Conservation (phyloP, 495 filamentous ascomycete genomes). For the Bombardia bombarda region DNA sequence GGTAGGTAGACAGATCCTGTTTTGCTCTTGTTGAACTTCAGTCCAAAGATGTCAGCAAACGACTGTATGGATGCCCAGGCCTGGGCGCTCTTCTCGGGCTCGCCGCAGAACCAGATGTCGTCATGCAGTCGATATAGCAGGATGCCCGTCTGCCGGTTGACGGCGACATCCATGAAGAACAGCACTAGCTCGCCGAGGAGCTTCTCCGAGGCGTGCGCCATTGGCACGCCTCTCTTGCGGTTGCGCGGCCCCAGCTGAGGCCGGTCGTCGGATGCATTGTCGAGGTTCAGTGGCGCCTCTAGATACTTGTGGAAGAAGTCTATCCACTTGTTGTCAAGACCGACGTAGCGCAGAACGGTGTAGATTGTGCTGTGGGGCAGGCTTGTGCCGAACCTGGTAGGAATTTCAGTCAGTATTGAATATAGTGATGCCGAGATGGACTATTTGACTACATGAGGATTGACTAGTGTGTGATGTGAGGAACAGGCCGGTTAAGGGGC, state of each 20-base stretch:
- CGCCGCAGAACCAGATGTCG: constrained; percentile 64
- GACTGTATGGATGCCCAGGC: constrained; percentile 53
- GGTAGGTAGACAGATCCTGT: constrained; percentile 50
- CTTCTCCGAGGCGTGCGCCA: constrained; percentile 54
- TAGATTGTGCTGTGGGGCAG: constrained; percentile 54
- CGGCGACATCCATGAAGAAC: constrained; percentile 58
- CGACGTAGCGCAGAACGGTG: constrained; percentile 52
- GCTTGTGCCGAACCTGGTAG: constrained; percentile 36
- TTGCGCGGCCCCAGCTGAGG: constrained; percentile 22
- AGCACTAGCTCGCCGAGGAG: constrained; percentile 55
- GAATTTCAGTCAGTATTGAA: neutral
- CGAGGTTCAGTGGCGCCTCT: constrained; percentile 51
- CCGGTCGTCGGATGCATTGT: constrained; percentile 39
- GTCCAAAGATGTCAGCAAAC: constrained; percentile 48
- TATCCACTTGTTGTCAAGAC: constrained; percentile 50
- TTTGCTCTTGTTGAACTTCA: constrained; percentile 54
- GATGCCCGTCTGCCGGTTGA: constrained; percentile 51
- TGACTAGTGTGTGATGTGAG: too few species aligned
- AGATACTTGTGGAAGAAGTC: constrained; percentile 56
- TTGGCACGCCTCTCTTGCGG: constrained; percentile 52
- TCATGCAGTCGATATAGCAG: constrained; percentile 60
- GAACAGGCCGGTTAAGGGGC: too few species aligned
- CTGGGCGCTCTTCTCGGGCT: constrained; percentile 41
- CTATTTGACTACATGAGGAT: too few species aligned
- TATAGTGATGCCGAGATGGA: too few species aligned